These are phyloP conservation scores for Saccharomyces mikatae DNA, from an alignment of 805 yeast species.

Conservation along the genomic window DNA sequence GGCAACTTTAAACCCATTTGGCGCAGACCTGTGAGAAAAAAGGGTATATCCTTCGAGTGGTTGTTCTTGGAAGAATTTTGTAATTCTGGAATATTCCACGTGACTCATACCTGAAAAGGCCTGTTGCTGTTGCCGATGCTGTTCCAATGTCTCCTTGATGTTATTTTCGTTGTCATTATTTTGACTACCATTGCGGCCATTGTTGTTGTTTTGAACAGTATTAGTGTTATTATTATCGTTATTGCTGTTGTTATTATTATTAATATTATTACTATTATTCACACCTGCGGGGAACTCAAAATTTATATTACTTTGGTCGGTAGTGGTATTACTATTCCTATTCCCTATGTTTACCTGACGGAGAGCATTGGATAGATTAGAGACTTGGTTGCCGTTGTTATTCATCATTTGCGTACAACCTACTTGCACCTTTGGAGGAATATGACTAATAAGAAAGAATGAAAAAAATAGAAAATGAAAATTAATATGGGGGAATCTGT, in stretches of 20 bases:
- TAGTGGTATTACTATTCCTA: constrained; percentile 16
- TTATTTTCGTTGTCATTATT: constrained; percentile 1
- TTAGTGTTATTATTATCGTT: constrained; percentile 3
- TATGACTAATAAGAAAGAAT: neutral
- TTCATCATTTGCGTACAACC: neutral
- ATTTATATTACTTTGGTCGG: constrained; percentile 25
- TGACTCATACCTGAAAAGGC: constrained; percentile 32
- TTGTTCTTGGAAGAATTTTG: constrained; percentile 64
- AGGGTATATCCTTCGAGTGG: constrained; percentile 79
- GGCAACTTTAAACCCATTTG: constrained; percentile 94
- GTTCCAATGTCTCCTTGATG: constrained; percentile 19
- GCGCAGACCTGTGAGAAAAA: constrained; percentile 81
- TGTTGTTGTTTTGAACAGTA: constrained; percentile 8
- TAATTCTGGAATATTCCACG: constrained; percentile 49
- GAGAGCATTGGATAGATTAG: constrained; percentile 30
- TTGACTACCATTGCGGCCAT: constrained; percentile 6
- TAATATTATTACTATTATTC: constrained; percentile 1
- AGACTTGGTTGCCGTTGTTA: constrained; percentile 16
- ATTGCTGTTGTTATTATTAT: constrained; percentile 1
- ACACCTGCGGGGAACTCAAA: constrained; percentile 12
- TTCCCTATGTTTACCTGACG: constrained; percentile 30
- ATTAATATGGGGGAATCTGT: neutral
- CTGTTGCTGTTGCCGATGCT: constrained; percentile 1
- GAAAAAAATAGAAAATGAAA: neutral
- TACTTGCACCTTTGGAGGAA: neutral